Evolutionary conservation across 345 rosid genomes (phyloP).

Genomic region (Dimocarpus longan): DNA sequence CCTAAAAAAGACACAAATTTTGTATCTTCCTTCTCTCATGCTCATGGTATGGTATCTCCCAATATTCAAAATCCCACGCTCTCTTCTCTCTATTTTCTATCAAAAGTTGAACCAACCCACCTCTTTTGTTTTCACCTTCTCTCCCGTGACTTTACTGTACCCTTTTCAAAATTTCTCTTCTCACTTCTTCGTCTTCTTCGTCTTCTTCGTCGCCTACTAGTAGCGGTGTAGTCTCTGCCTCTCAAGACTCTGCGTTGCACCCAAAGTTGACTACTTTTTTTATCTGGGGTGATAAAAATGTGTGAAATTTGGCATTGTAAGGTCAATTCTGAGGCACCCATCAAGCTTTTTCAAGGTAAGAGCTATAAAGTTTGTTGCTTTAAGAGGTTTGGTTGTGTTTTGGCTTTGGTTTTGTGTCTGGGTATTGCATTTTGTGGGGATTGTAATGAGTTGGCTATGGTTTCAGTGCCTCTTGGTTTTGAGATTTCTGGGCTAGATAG

Average conservation of each 20-base stretch:
- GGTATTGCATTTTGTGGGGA: constrained; percentile 26
- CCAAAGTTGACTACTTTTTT: not conserved
- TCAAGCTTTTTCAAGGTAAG: constrained; percentile 29
- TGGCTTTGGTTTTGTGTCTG: constrained; percentile 30
- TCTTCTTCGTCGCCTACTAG: not conserved
- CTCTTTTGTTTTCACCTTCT: not conserved
- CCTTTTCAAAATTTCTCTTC: constrained; percentile 16
- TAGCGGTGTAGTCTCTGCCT: not conserved
- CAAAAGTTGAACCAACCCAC: constrained; percentile 18
- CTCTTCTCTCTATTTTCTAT: constrained; percentile 1
- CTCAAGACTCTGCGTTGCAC: not conserved
- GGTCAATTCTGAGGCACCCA: constrained; percentile 19
- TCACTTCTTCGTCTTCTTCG: not conserved
- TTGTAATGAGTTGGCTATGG: constrained; percentile 33
- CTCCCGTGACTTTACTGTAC: constrained; percentile 2
- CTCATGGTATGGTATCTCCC: constrained; percentile 6
- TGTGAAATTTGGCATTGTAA: constrained; percentile 7
- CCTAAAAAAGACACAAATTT: not conserved
- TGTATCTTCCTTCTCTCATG: not conserved
- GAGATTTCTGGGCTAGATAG: constrained; percentile 42
- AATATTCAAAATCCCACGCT: constrained; percentile 14
- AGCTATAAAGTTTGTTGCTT: constrained; percentile 8
- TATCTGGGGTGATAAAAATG: constrained; percentile 21
- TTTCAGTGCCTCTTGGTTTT: constrained; percentile 42
- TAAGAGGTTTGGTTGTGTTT: constrained; percentile 16